A percentile compares a stretch with the other conserved stretches of the same genome.
Conservation (phyloP, 352 stramenopile species). For the Phytophthora citricola region DNA sequence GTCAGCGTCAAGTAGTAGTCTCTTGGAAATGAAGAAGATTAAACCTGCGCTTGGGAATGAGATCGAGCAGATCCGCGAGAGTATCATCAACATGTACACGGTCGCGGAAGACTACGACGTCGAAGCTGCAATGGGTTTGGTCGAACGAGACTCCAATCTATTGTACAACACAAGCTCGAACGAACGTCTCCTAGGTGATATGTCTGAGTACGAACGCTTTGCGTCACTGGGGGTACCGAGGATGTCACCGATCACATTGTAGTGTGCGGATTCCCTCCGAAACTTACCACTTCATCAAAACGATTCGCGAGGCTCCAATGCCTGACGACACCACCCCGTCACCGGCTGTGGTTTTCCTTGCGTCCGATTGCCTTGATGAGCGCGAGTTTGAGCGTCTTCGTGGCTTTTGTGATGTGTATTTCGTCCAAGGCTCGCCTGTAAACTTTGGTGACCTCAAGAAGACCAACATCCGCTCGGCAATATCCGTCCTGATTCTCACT, state of each 20-base stretch:
- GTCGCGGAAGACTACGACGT: conserved; percentile 40
- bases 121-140: conserved; percentile 30
- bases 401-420: conserved; percentile 68
- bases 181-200: conserved; percentile 15
- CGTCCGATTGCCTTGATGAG: conserved; percentile 55
- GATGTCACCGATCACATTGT: conserved; percentile 65
- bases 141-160: conserved; percentile 6
- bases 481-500: conserved; percentile 73
- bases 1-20: conserved; percentile 35
- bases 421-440: conserved; percentile 73
- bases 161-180: conserved; percentile 5
- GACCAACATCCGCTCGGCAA: conserved; percentile 64
- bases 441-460: conserved; percentile 78
- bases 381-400: conserved; percentile 61
- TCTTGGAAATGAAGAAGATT: conserved; percentile 54
- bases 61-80: conserved; percentile 63
- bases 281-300: conserved; percentile 76
- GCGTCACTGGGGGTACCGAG: conserved; percentile 40
- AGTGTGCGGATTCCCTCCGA: conserved; percentile 71
- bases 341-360: conserved; percentile 64
- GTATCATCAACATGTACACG: conserved; percentile 63
- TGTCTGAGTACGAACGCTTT: conserved; percentile 70
- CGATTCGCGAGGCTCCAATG: conserved; percentile 63
- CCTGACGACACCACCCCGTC: conserved; percentile 48
- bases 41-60: conserved; percentile 68